Conservation (phyloP, 2,329 filamentous ascomycete species). For the Fusarium annulatum region DNA sequence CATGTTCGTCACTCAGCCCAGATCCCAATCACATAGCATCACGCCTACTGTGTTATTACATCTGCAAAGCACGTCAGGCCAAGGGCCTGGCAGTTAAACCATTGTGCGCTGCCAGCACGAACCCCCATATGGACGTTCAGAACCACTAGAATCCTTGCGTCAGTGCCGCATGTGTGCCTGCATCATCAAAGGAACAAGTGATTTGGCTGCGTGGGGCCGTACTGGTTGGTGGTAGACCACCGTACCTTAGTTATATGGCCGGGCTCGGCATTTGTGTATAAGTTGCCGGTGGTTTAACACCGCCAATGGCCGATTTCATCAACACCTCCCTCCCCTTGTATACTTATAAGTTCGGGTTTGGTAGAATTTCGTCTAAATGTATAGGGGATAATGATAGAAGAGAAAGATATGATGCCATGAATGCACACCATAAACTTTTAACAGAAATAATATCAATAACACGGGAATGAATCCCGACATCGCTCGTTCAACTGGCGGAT, state of each 20-base stretch:
- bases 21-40: not conserved
- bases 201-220: not conserved
- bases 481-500: conserved; percentile 26
- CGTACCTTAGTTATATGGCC: conserved; percentile 3
- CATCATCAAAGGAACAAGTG: not conserved
- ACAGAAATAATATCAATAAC: not conserved
- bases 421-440: not conserved
- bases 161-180: not conserved
- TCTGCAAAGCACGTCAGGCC: not conserved
- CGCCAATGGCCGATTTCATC: not conserved
- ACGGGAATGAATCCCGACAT: conserved; percentile 23
- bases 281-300: conserved; percentile 24
- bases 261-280: conserved; percentile 30
- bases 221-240: not conserved
- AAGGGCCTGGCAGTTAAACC: not conserved
- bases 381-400: not conserved
- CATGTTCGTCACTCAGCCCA: too few species aligned
- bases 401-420: not conserved
- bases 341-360: not conserved
- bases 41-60: not conserved
- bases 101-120: not conserved
- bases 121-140: not conserved
- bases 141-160: not conserved
- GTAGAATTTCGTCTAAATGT: too few species aligned
- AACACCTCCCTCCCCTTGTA: not conserved